Percentiles rank a stretch among this genome's conserved stretches.
These are phyloP conservation scores for Inosperma sp. DNA, from an alignment of 768 basidiomycete species.

Conservation along the genomic window DNA sequence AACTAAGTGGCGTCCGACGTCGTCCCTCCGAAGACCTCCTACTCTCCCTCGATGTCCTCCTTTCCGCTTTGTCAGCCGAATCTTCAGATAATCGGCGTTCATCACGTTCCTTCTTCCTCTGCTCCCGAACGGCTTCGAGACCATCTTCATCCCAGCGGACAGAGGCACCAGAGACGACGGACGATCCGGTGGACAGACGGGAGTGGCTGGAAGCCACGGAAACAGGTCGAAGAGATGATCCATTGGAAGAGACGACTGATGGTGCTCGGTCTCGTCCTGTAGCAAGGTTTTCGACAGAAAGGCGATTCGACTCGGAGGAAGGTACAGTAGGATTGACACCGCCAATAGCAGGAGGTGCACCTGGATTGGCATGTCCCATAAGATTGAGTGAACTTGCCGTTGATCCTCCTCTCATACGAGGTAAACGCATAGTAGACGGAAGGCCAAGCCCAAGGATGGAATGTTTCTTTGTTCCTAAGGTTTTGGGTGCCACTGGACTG, in stretches of 20 bases:
- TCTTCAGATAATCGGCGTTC: slow-evolving; percentile 26
- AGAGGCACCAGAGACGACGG: slow-evolving; percentile 35
- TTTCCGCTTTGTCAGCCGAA: slow-evolving; percentile 24
- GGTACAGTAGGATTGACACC: not conserved
- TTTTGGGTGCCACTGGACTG: slow-evolving; percentile 27
- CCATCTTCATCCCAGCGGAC: slow-evolving; percentile 31
- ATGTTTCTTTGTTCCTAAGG: slow-evolving; percentile 53
- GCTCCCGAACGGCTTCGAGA: slow-evolving; percentile 45
- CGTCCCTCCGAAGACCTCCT: slow-evolving; percentile 46
- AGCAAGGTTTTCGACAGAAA: slow-evolving; percentile 33
- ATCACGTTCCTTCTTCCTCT: slow-evolving; percentile 37
- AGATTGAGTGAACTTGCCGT: slow-evolving; percentile 30
- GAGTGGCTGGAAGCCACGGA: slow-evolving; percentile 32
- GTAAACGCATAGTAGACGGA: slow-evolving; percentile 50
- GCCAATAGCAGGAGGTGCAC: slow-evolving; percentile 6
- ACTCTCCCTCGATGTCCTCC: slow-evolving; percentile 38
- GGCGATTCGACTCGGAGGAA: slow-evolving; percentile 23
- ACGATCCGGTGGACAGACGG: slow-evolving; percentile 33
- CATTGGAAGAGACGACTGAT: slow-evolving; percentile 22
- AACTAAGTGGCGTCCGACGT: slow-evolving; percentile 47
- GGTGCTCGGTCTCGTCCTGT: slow-evolving; percentile 24
- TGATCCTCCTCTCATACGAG: slow-evolving; percentile 36
- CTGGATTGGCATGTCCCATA: slow-evolving; percentile 5
- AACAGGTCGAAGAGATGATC: slow-evolving; percentile 12
- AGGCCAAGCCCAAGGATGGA: slow-evolving; percentile 60